These are phyloP conservation scores for Cyberlindnera veronae DNA, from an alignment of 805 yeast genomes.

Conservation along the genomic window DNA sequence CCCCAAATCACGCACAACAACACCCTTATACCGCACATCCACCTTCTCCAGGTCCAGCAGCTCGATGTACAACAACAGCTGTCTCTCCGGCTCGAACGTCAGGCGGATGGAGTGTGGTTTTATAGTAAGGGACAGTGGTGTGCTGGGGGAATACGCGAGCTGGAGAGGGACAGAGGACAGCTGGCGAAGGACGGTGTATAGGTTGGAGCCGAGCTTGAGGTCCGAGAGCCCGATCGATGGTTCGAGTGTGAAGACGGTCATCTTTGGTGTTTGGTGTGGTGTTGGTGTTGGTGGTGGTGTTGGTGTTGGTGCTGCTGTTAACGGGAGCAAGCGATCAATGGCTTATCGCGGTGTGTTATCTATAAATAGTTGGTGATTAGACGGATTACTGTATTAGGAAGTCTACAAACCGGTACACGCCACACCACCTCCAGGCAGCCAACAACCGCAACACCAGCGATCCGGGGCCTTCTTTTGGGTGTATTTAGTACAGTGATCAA, in stretches of 20 bases:
- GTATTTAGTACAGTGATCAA: too few species aligned
- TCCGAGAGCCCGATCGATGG: conserved; percentile 16
- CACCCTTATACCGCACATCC: conserved; percentile 16
- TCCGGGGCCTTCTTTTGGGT: too few species aligned
- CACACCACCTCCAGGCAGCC: too few species aligned
- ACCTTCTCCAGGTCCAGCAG: conserved; percentile 8
- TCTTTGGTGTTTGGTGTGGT: too few species aligned
- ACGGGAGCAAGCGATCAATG: too few species aligned
- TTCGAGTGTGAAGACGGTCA: conserved; percentile 8
- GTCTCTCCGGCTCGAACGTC: conserved; percentile 8
- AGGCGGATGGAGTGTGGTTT: conserved; percentile 8
- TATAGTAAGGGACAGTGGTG: conserved; percentile 3
- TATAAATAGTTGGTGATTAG: too few species aligned
- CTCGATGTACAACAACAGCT: conserved; percentile 17
- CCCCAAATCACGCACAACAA: conserved; percentile 19
- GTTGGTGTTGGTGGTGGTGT: too few species aligned
- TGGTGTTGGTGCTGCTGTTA: too few species aligned
- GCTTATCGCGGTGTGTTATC: too few species aligned
- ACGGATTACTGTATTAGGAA: too few species aligned
- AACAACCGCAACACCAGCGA: too few species aligned
- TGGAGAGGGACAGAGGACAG: conserved; percentile 7
- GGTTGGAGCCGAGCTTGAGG: conserved; percentile 14
- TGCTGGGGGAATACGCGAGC: conserved; percentile 1
- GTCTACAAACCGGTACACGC: too few species aligned
- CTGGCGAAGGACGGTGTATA: conserved; percentile 9